Percentiles rank a stretch among this genome's conserved stretches.
phyloP scores from a whole-genome alignment of 306 rosid genomes.

The barrel medic (Medicago truncatula) region DNA sequence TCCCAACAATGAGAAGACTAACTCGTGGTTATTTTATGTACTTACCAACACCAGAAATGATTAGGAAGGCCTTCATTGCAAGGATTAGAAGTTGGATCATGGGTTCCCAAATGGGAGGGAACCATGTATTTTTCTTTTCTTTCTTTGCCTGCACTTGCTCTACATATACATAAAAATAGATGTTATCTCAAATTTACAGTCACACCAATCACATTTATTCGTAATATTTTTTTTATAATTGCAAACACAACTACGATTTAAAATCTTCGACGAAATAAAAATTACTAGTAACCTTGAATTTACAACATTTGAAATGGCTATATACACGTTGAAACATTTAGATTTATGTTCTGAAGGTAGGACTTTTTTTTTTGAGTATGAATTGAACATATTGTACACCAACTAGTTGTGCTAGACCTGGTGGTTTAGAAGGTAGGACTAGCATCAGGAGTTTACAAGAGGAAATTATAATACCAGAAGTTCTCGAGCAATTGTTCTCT shows the following conservation, averaged over 20 bases:
- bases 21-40: neutral
- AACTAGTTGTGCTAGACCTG: neutral
- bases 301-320: neutral
- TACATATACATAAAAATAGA: neutral
- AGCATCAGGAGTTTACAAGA: neutral
- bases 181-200: neutral
- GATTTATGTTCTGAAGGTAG: neutral
- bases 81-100: constrained; percentile 24
- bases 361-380: too few relatives aligned
- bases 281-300: neutral
- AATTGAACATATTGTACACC: neutral
- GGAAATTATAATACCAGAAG: constrained; percentile 36
- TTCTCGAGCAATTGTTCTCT: constrained; percentile 42
- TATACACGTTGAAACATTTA: neutral
- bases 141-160: constrained; percentile 43
- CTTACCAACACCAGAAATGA: constrained; percentile 52
- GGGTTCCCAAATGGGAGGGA: constrained; percentile 49
- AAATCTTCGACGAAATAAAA: neutral
- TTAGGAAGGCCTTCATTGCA: constrained; percentile 43
- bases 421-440: neutral
- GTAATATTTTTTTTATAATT: neutral
- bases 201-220: neutral
- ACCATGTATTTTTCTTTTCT: neutral
- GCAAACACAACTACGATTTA: neutral
- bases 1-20: neutral